Conservation (phyloP, 768 basidiomycete genomes). For the Porpolomopsis calyptriformis region DNA sequence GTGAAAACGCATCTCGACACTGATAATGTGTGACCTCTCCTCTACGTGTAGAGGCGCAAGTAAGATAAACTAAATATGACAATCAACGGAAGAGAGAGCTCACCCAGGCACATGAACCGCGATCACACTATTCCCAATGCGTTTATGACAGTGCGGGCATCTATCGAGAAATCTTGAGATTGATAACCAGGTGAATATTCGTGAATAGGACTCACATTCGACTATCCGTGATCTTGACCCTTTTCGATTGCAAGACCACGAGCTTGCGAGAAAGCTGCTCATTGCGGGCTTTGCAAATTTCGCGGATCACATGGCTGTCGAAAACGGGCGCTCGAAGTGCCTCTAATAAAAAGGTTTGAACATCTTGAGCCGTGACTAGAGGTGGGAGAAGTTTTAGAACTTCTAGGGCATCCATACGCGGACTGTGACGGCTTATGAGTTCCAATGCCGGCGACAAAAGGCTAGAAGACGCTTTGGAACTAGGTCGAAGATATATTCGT, state of each 20-base stretch:
- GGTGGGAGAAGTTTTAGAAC: slow-evolving; percentile 85
- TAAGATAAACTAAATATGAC: not conserved
- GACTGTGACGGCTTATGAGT: slow-evolving; percentile 78
- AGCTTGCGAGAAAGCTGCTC: slow-evolving; percentile 67
- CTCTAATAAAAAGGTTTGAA: slow-evolving; percentile 68
- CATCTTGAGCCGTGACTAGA: slow-evolving; percentile 72
- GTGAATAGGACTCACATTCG: slow-evolving; percentile 51
- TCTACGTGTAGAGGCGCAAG: slow-evolving; percentile 27
- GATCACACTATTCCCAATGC: slow-evolving; percentile 86
- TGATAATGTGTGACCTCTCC: slow-evolving; percentile 97
- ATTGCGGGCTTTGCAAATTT: slow-evolving; percentile 61
- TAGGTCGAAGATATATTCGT: slow-evolving; percentile 77
- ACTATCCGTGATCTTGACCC: slow-evolving; percentile 85
- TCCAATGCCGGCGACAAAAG: slow-evolving; percentile 75
- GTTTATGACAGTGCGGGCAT: slow-evolving; percentile 93
- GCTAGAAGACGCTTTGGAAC: slow-evolving; percentile 36
- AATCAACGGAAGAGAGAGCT: slow-evolving; percentile 16
- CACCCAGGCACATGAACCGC: slow-evolving; percentile 85
- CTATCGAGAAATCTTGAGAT: slow-evolving; percentile 28
- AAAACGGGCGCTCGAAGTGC: slow-evolving; percentile 55
- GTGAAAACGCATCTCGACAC: slow-evolving; percentile 78
- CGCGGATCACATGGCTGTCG: slow-evolving; percentile 57
- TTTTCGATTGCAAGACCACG: slow-evolving; percentile 65
- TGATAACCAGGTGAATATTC: slow-evolving; percentile 2
- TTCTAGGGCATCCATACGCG: slow-evolving; percentile 70